These are phyloP conservation scores for Penicillium corylophilum DNA, from an alignment of 2,329 filamentous ascomycete species.

Conservation along the genomic window DNA sequence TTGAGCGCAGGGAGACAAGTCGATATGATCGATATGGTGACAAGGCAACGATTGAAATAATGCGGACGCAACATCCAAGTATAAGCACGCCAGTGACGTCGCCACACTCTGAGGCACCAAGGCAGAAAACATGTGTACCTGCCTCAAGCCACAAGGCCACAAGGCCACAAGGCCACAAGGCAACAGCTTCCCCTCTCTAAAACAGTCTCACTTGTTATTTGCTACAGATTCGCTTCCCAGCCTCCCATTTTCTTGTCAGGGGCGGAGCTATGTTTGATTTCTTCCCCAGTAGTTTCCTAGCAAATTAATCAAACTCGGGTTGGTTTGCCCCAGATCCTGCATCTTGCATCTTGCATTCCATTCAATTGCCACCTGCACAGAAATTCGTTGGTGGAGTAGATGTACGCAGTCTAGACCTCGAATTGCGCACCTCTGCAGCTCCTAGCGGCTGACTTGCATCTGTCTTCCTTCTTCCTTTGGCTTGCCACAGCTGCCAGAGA, in stretches of 20 bases:
- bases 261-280: not conserved
- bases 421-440: conserved; percentile 21
- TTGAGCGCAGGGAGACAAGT: conserved; percentile 1
- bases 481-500: conserved; percentile 18
- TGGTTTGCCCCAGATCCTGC: not conserved
- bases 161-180: not conserved
- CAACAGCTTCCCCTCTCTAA: not conserved
- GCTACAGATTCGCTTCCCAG: not conserved
- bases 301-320: not conserved
- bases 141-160: not conserved
- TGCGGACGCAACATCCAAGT: not conserved
- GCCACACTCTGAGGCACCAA: not conserved
- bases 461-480: conserved; percentile 12
- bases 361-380: conserved; percentile 9
- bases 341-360: not conserved
- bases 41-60: not conserved
- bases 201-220: not conserved
- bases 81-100: conserved; percentile 20
- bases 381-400: conserved; percentile 13
- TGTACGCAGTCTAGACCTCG: conserved; percentile 19
- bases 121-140: not conserved
- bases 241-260: not conserved
- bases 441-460: conserved; percentile 24
- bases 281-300: not conserved
- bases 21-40: conserved; percentile 10